These are phyloP conservation scores for Raffaelea ambrosiae DNA, from an alignment of 2,329 filamentous ascomycete species.

Conservation along the genomic window DNA sequence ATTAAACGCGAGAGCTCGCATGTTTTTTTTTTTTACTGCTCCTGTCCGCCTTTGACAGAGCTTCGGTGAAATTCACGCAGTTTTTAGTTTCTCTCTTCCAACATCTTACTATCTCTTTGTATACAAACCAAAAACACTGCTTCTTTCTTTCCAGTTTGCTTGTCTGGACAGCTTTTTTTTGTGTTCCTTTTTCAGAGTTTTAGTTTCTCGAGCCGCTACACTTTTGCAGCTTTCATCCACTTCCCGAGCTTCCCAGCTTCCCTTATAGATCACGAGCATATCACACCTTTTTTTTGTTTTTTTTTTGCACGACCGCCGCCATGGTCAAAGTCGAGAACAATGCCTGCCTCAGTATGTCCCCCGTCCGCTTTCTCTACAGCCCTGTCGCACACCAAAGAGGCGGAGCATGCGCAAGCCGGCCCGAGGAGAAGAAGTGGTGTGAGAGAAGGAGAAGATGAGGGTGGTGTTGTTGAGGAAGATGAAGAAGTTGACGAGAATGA, in stretches of 20 bases:
- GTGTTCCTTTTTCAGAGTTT: not conserved
- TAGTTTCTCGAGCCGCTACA: not conserved
- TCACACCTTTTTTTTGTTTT: too few relatives aligned
- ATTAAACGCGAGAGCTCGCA: not conserved
- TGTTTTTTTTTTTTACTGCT: not conserved
- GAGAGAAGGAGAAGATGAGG: constrained; percentile 7
- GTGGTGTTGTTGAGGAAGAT: not conserved
- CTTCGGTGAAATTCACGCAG: constrained; percentile 1
- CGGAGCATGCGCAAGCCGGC: constrained; percentile 1
- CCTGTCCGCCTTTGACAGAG: too few relatives aligned
- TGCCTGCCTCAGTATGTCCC: constrained; percentile 54
- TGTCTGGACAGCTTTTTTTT: not conserved
- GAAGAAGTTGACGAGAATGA: not conserved
- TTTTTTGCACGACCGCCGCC: constrained; percentile 13
- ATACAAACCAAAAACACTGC: constrained; percentile 9
- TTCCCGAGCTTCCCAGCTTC: not conserved
- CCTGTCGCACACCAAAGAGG: constrained; percentile 6
- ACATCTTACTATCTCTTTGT: constrained; percentile 1
- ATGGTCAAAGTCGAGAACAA: constrained; percentile 51
- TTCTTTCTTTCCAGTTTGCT: not conserved
- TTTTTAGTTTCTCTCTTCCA: not conserved
- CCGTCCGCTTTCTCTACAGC: constrained; percentile 14
- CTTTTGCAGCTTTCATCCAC: not conserved
- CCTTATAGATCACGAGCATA: not conserved
- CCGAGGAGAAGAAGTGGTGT: not conserved